Conservation (phyloP, 2,329 filamentous ascomycete species). For the Domatiomyces globalis region DNA sequence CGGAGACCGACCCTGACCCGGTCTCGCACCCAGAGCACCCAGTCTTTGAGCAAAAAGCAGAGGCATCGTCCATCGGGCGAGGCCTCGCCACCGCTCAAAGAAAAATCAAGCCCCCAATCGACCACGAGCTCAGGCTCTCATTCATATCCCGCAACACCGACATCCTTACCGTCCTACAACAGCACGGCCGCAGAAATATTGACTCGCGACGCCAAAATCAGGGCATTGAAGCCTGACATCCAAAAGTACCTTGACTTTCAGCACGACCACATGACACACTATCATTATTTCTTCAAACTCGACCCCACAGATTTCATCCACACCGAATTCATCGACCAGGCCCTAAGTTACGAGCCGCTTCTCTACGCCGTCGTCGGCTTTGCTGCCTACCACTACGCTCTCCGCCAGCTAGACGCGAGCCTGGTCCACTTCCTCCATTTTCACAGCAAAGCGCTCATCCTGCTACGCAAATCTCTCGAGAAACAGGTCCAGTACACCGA, state of each 20-base stretch:
- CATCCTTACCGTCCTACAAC: slow-evolving; percentile 15
- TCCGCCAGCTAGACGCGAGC: slow-evolving; percentile 55
- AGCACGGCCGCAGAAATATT: slow-evolving; percentile 12
- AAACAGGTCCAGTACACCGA: slow-evolving; percentile 56
- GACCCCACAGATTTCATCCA: slow-evolving; percentile 62
- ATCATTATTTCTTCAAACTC: slow-evolving; percentile 67
- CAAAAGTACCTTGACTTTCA: slow-evolving; percentile 70
- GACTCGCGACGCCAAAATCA: slow-evolving; percentile 14
- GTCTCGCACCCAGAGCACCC: slow-evolving; percentile 12
- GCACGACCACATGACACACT: slow-evolving; percentile 58
- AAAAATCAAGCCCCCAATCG: slow-evolving; percentile 32
- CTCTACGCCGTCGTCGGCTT: slow-evolving; percentile 81
- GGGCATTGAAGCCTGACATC: slow-evolving; percentile 51
- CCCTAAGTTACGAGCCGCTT: slow-evolving; percentile 63
- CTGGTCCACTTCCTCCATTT: slow-evolving; percentile 74
- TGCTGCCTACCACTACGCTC: slow-evolving; percentile 68
- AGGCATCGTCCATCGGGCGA: slow-evolving; percentile 18
- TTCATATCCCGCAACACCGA: slow-evolving; percentile 22
- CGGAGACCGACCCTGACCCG: slow-evolving; percentile 4
- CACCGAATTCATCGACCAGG: slow-evolving; percentile 54
- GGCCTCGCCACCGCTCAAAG: slow-evolving; percentile 19
- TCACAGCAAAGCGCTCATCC: slow-evolving; percentile 74
- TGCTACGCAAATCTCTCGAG: slow-evolving; percentile 58
- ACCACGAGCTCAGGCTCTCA: slow-evolving; percentile 32
- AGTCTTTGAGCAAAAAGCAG: slow-evolving; percentile 19